phyloP scores from a whole-genome alignment of 805 yeast species.

The Kluyveromyces wickerhamii region DNA sequence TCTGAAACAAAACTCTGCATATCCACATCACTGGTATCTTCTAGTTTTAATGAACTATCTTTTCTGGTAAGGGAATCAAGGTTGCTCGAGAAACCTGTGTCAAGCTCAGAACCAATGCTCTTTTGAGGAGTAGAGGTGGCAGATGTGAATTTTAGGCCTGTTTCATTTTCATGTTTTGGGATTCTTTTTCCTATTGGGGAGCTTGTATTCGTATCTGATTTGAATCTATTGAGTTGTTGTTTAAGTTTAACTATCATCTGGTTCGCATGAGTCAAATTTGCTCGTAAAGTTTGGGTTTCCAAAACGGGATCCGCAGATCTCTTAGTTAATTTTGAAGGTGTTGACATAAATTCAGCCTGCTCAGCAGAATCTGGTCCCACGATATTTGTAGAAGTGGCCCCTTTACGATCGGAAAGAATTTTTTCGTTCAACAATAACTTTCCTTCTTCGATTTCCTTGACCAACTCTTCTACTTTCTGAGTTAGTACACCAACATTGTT shows the following conservation, averaged over 20 bases:
- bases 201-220: slow-evolving; percentile 8
- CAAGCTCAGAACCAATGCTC: background rate
- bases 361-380: no score
- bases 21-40: slow-evolving; percentile 8
- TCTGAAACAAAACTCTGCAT: slow-evolving; percentile 9
- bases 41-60: slow-evolving; percentile 4
- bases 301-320: slow-evolving; percentile 25
- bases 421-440: slow-evolving; percentile 1
- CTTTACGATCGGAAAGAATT: no score
- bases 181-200: background rate
- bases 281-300: slow-evolving; percentile 58
- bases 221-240: slow-evolving; percentile 23
- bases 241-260: slow-evolving; percentile 54
- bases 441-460: slow-evolving; percentile 1
- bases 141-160: background rate
- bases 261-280: slow-evolving; percentile 59
- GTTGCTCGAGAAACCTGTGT: background rate
- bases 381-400: no score
- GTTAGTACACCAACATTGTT: slow-evolving; percentile 29
- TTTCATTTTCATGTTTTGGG: background rate
- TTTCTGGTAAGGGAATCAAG: background rate
- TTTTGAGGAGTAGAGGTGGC: background rate
- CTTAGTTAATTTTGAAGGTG: no score
- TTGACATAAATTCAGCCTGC: no score
- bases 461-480: slow-evolving; percentile 12